Evolutionary conservation across 2,329 filamentous ascomycete species (phyloP).

Genomic region (Drechslerella dactyloides): DNA sequence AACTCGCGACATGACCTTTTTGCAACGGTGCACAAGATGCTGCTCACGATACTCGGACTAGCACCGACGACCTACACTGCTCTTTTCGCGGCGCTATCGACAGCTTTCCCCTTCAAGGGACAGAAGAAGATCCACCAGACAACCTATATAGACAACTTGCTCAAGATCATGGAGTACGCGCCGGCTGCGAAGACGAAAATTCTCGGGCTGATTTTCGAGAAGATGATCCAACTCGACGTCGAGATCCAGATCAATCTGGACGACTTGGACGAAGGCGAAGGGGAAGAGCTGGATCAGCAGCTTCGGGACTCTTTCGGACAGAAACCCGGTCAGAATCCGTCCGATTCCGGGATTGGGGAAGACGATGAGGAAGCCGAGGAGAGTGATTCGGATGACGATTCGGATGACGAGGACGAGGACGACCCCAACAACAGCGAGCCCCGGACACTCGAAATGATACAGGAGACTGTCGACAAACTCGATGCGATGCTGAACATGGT

Average conservation of each 20-base stretch:
- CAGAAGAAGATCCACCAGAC: conserved; percentile 80
- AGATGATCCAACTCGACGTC: conserved; percentile 90
- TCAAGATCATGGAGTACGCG: conserved; percentile 77
- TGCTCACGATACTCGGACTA: conserved; percentile 78
- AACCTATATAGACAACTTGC: conserved; percentile 84
- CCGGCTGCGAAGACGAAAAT: conserved; percentile 80
- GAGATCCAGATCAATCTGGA: conserved; percentile 94
- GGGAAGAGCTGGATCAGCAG: conserved; percentile 71
- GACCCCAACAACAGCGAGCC: conserved; percentile 61
- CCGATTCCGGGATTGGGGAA: conserved; percentile 53
- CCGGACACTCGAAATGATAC: conserved; percentile 71
- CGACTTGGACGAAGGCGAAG: conserved; percentile 75
- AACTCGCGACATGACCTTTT: conserved; percentile 72
- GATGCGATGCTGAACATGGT: conserved; percentile 87
- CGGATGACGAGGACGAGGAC: conserved; percentile 68
- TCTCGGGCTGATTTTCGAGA: conserved; percentile 80
- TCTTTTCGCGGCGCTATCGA: conserved; percentile 63
- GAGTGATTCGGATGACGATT: conserved; percentile 66
- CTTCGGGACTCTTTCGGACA: conserved; percentile 57
- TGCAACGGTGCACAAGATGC: conserved; percentile 74
- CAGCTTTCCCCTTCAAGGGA: conserved; percentile 76
- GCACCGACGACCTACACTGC: conserved; percentile 78
- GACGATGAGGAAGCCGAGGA: conserved; percentile 56
- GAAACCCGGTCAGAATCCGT: conserved; percentile 32
- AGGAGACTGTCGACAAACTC: conserved; percentile 85